Percentiles rank a stretch among this genome's conserved stretches.
phyloP scores from a whole-genome alignment of 176 grass and related monocot genomes.

The Leersia perrieri region DNA sequence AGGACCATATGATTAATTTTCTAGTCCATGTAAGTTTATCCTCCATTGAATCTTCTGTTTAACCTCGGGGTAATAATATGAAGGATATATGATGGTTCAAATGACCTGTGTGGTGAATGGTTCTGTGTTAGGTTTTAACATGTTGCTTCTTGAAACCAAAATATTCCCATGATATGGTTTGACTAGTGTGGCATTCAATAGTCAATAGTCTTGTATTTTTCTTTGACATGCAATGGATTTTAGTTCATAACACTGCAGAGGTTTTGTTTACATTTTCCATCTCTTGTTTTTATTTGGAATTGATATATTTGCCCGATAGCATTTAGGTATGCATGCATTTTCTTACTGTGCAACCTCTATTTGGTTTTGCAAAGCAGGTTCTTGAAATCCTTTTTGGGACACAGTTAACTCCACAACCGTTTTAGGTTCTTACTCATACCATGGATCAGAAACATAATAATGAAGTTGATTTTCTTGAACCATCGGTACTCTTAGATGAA shows the following conservation, averaged over 20 bases:
- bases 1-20: background rate
- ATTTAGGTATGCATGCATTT: background rate
- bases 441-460: conserved; percentile 53
- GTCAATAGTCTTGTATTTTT: background rate
- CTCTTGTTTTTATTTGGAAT: conserved; percentile 3
- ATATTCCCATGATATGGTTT: background rate
- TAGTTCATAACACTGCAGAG: background rate
- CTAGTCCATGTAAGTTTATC: background rate
- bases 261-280: background rate
- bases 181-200: background rate
- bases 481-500: conserved; percentile 63
- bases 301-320: background rate
- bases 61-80: background rate
- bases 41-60: background rate
- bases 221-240: background rate
- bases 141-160: background rate
- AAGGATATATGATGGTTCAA: background rate
- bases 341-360: background rate
- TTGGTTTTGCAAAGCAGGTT: conserved; percentile 6
- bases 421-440: background rate
- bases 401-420: background rate
- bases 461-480: conserved; percentile 55
- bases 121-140: background rate
- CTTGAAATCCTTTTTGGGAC: background rate
- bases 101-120: background rate